Evolutionary conservation across 2,329 filamentous ascomycete species (phyloP).

Genomic region (Phyllosticta capitalensis): DNA sequence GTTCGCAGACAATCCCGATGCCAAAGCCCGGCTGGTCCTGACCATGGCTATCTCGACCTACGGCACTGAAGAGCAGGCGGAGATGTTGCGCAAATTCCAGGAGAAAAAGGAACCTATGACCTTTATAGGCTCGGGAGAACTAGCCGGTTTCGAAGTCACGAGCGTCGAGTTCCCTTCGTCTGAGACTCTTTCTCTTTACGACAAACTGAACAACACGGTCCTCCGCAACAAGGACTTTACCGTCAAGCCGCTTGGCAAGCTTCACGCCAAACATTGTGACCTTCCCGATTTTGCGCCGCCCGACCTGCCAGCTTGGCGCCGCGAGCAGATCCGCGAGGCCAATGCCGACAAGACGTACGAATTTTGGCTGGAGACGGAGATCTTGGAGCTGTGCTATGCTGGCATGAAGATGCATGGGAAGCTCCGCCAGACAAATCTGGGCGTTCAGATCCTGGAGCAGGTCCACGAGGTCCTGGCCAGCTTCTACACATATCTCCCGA

Average conservation of each 20-base stretch:
- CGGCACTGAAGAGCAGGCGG: conserved; percentile 31
- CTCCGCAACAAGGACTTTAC: conserved; percentile 26
- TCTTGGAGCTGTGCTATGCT: conserved; percentile 47
- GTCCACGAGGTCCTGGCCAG: conserved; percentile 31
- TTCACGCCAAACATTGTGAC: conserved; percentile 43
- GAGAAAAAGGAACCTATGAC: conserved; percentile 8
- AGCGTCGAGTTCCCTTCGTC: conserved; percentile 40
- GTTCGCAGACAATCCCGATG: conserved; percentile 20
- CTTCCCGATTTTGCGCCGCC: conserved; percentile 31
- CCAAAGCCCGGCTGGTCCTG: conserved; percentile 41
- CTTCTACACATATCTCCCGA: conserved; percentile 36
- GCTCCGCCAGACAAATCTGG: neutral
- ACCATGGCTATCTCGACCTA: conserved; percentile 41
- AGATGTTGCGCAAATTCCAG: neutral
- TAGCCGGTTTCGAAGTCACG: conserved; percentile 30
- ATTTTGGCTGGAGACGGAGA: conserved; percentile 60
- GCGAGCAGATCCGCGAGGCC: conserved; percentile 27
- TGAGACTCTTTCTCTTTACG: conserved; percentile 41
- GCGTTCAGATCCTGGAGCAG: conserved; percentile 21
- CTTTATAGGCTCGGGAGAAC: conserved; percentile 17
- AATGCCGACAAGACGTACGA: conserved; percentile 21
- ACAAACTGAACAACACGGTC: conserved; percentile 20
- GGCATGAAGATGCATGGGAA: conserved; percentile 43
- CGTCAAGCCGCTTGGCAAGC: conserved; percentile 43
- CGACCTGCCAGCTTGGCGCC: conserved; percentile 27